Percentiles rank a stretch among this genome's conserved stretches.
These are phyloP conservation scores for Xylariomycetidae sp. DNA, from an alignment of 2,329 filamentous ascomycete species.

Conservation along the genomic window DNA sequence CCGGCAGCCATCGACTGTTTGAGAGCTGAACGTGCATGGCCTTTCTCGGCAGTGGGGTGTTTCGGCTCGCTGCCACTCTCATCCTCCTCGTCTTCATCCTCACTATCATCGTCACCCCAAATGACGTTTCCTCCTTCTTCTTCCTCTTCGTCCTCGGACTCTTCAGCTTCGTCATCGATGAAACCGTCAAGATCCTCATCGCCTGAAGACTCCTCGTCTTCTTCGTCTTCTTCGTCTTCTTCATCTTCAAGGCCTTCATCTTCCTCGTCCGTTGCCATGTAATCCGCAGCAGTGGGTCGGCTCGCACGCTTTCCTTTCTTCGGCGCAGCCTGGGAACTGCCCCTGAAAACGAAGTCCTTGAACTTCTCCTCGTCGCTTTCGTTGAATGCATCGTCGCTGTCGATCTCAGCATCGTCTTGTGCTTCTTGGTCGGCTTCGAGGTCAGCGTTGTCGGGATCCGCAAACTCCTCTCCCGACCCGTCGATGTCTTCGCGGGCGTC, in stretches of 20 bases:
- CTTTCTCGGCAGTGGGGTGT: conserved; percentile 24
- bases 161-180: conserved; percentile 32
- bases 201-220: conserved; percentile 13
- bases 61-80: conserved; percentile 28
- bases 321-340: conserved; percentile 46
- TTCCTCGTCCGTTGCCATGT: conserved; percentile 42
- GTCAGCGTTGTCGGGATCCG: conserved; percentile 51
- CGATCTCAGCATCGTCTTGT: conserved; percentile 53
- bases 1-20: conserved; percentile 63
- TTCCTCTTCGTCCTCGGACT: conserved; percentile 29
- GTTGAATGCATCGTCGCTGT: conserved; percentile 66
- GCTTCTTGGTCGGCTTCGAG: conserved; percentile 42
- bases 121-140: no score
- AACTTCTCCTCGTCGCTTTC: conserved; percentile 81
- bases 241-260: conserved; percentile 17
- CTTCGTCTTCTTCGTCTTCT: conserved; percentile 18
- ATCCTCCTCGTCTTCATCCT: conserved; percentile 13
- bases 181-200: conserved; percentile 8
- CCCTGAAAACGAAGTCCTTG: conserved; percentile 61
- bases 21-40: conserved; percentile 42
- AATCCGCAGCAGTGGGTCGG: conserved; percentile 50
- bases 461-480: no score
- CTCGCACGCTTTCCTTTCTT: conserved; percentile 27
- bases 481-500: conserved; percentile 21
- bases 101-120: conserved; percentile 27